Conservation (phyloP, 2,329 filamentous ascomycete genomes). For the Pseudogymnoascus sp. region DNA sequence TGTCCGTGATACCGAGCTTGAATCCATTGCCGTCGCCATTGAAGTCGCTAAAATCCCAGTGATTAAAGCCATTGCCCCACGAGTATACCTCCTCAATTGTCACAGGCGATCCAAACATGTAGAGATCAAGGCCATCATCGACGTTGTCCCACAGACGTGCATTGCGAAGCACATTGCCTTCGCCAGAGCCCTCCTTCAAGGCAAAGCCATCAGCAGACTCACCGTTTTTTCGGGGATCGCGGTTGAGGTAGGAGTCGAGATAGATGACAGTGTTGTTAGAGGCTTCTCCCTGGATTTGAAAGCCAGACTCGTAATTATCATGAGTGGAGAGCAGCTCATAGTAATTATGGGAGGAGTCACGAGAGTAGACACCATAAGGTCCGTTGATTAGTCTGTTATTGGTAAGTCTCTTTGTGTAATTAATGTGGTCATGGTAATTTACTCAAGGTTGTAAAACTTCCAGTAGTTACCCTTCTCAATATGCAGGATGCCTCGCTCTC, state of each 20-base stretch:
- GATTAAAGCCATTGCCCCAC: constrained; percentile 40
- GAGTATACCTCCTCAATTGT: constrained; percentile 37
- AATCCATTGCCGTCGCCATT: constrained; percentile 41
- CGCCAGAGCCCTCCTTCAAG: constrained; percentile 38
- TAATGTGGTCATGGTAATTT: background rate
- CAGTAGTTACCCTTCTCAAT: constrained; percentile 38
- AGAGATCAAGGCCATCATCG: constrained; percentile 41
- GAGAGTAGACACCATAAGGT: constrained; percentile 32
- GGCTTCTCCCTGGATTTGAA: constrained; percentile 30
- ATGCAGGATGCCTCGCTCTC: constrained; percentile 39
- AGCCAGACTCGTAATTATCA: constrained; percentile 34
- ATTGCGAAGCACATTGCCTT: constrained; percentile 37
- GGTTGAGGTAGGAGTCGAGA: constrained; percentile 37
- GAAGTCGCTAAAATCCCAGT: constrained; percentile 36
- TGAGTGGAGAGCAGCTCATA: constrained; percentile 31
- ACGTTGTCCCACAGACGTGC: constrained; percentile 43
- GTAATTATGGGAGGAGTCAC: constrained; percentile 29
- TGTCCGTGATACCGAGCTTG: constrained; percentile 36
- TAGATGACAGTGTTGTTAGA: constrained; percentile 35
- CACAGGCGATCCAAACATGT: constrained; percentile 34
- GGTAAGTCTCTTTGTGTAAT: background rate
- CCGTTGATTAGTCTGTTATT: constrained; percentile 26
- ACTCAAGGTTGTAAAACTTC: constrained; percentile 36
- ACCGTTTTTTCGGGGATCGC: constrained; percentile 42
- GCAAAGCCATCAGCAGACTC: constrained; percentile 43